phyloP scores from a whole-genome alignment of 192 early-diverging fungal species.

The Entrophospora sp. region DNA sequence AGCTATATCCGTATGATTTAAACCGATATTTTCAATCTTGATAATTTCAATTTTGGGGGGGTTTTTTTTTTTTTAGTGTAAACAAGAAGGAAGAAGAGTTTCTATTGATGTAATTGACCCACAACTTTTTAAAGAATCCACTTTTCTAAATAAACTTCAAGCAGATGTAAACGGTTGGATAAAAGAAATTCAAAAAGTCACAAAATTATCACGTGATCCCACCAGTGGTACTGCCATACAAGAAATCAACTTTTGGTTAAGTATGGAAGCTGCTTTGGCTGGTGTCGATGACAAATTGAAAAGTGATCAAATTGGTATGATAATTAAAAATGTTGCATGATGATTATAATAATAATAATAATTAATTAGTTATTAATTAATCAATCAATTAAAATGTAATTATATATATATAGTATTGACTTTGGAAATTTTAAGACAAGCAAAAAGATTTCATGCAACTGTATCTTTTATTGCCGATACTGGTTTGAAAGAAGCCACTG shows the following conservation, averaged over 20 bases:
- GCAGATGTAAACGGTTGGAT: conserved; percentile 97
- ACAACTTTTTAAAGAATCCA: conserved; percentile 65
- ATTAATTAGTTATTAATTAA: too few species aligned
- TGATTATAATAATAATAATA: neutral
- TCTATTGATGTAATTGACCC: conserved; percentile 69
- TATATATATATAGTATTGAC: conserved; percentile 56
- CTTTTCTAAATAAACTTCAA: conserved; percentile 90
- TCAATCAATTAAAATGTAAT: neutral
- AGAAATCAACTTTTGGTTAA: conserved; percentile 99
- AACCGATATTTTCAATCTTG: too few species aligned
- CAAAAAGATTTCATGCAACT: conserved; percentile 98
- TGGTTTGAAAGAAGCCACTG: conserved; percentile 89
- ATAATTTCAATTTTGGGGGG: too few species aligned
- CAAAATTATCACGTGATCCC: conserved; percentile 76
- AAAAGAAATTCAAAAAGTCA: conserved; percentile 99
- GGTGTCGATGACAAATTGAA: conserved; percentile 92
- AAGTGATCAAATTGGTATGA: conserved; percentile 69
- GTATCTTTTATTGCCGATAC: conserved; percentile 97
- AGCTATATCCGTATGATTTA: too few species aligned
- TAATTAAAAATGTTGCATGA: neutral
- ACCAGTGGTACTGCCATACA: conserved; percentile 85
- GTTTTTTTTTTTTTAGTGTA: conserved; percentile 35
- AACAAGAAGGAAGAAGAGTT: conserved; percentile 50
- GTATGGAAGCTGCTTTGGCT: conserved; percentile 89
- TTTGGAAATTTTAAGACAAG: conserved; percentile 87